These are phyloP conservation scores for Middelhovenomyces tepae DNA, from an alignment of 805 yeast species.

Conservation along the genomic window DNA sequence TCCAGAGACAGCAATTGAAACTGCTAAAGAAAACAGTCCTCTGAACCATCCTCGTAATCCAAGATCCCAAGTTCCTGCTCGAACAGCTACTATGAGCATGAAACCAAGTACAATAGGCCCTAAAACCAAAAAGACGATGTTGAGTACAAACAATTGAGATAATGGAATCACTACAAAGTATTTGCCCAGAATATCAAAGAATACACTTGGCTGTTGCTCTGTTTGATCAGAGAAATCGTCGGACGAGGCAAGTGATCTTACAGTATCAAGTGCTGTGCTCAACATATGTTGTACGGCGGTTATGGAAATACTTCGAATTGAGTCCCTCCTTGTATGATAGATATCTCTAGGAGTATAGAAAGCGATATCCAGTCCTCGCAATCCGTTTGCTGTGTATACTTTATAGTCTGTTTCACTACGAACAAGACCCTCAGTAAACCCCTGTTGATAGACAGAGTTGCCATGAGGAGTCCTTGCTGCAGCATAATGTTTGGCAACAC, in stretches of 20 bases:
- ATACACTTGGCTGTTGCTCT: constrained; percentile 40
- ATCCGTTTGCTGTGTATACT: constrained; percentile 54
- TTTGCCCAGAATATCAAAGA: constrained; percentile 54
- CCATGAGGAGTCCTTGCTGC: constrained; percentile 57
- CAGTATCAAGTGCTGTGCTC: constrained; percentile 55
- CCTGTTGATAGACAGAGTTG: constrained; percentile 73
- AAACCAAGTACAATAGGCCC: constrained; percentile 47
- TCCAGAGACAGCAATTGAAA: constrained; percentile 35
- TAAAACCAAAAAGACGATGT: constrained; percentile 42
- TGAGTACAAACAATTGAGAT: constrained; percentile 39
- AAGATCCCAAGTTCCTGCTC: constrained; percentile 37
- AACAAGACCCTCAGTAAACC: constrained; percentile 63
- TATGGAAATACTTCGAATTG: constrained; percentile 51
- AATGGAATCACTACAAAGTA: constrained; percentile 47
- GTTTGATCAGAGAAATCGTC: constrained; percentile 20
- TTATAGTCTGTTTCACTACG: constrained; percentile 81
- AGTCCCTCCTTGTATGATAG: constrained; percentile 74
- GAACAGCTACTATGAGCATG: constrained; percentile 39
- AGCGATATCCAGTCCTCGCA: constrained; percentile 85
- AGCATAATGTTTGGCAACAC: constrained; percentile 51
- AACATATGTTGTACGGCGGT: constrained; percentile 83
- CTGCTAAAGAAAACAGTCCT: constrained; percentile 47
- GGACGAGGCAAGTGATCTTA: constrained; percentile 36
- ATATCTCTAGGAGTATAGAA: constrained; percentile 77
- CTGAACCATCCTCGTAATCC: constrained; percentile 41